Evolutionary conservation across 192 early-diverging fungal species (phyloP).

Genomic region (Coemansia sp.): DNA sequence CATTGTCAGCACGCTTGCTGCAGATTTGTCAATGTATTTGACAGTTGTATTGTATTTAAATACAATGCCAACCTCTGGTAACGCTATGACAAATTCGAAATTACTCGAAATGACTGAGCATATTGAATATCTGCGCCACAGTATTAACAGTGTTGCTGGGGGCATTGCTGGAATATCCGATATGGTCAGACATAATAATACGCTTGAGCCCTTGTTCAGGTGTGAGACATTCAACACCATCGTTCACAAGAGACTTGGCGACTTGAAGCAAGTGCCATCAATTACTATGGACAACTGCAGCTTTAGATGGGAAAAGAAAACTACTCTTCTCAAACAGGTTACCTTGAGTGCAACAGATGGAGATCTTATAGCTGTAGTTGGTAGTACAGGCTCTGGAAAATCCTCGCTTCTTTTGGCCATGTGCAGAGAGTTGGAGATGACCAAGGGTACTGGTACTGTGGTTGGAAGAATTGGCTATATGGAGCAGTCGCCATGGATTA

Average conservation of each 20-base stretch:
- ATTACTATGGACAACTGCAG: conserved; percentile 2
- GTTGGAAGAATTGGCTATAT: conserved; percentile 72
- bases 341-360: conserved; percentile 54
- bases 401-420: conserved; percentile 74
- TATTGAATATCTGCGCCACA: neutral
- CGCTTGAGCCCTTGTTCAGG: neutral
- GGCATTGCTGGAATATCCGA: neutral
- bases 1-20: neutral
- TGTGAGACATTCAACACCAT: neutral
- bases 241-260: neutral
- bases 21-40: neutral
- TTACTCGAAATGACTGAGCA: neutral
- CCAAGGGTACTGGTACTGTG: conserved; percentile 49
- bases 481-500: conserved; percentile 64
- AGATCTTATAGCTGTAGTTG: conserved; percentile 72
- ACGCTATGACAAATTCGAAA: neutral
- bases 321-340: conserved; percentile 36
- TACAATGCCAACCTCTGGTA: neutral
- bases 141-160: neutral
- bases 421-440: conserved; percentile 72
- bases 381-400: conserved; percentile 78
- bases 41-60: neutral
- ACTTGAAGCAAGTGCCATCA: neutral
- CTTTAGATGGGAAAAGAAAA: neutral
- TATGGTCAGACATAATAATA: neutral